Evolutionary conservation across 2,329 filamentous ascomycete genomes (phyloP).

Genomic region (Sclerotinia borealis): DNA sequence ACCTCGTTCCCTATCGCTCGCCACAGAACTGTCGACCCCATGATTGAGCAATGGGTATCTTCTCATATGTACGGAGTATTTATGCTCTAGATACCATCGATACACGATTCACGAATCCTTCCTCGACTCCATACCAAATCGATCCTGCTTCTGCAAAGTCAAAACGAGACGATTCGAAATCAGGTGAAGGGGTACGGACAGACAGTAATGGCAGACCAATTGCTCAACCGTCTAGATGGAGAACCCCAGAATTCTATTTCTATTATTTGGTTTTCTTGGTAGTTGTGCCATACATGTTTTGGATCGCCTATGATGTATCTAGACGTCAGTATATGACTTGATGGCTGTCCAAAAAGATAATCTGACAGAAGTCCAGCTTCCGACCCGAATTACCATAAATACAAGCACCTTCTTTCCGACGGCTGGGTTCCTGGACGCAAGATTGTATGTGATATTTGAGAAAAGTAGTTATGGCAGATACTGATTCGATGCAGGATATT

Average conservation of each 20-base stretch:
- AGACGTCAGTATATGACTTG: slow-evolving; percentile 53
- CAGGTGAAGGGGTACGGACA: slow-evolving; percentile 30
- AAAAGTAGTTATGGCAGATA: not conserved
- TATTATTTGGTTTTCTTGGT: slow-evolving; percentile 67
- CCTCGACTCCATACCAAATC: slow-evolving; percentile 58
- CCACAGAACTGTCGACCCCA: not conserved
- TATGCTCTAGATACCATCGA: slow-evolving; percentile 65
- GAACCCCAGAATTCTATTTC: slow-evolving; percentile 74
- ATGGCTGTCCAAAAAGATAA: not conserved
- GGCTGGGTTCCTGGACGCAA: slow-evolving; percentile 92
- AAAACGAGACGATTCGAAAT: slow-evolving; percentile 28
- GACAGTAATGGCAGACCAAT: slow-evolving; percentile 39
- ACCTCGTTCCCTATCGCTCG: not conserved
- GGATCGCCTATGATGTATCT: slow-evolving; percentile 80
- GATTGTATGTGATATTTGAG: slow-evolving; percentile 52
- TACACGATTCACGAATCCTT: slow-evolving; percentile 65
- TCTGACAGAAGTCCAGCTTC: slow-evolving; percentile 49
- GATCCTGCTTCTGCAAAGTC: slow-evolving; percentile 33
- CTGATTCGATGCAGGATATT: slow-evolving; percentile 56
- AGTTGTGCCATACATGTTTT: slow-evolving; percentile 81
- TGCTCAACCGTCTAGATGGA: slow-evolving; percentile 68
- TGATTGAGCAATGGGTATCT: slow-evolving; percentile 26
- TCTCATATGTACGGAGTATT: slow-evolving; percentile 44
- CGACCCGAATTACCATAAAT: slow-evolving; percentile 75
- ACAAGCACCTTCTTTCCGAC: slow-evolving; percentile 60